phyloP scores from a whole-genome alignment of 2,329 filamentous ascomycete species.

The Colletotrichum sublineola region DNA sequence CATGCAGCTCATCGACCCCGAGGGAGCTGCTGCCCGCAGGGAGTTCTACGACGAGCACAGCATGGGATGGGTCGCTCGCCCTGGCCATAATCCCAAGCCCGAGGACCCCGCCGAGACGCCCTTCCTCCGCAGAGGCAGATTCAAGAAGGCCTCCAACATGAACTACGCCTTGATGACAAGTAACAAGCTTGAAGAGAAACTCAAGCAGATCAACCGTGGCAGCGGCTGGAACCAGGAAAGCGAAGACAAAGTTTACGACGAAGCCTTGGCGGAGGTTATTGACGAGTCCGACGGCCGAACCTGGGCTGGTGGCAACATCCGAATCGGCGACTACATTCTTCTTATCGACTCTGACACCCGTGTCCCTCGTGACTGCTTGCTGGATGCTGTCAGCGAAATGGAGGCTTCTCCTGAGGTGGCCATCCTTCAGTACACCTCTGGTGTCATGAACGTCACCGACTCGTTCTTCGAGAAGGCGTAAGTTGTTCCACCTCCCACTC shows the following conservation, averaged over 20 bases:
- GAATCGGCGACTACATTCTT: conserved; percentile 73
- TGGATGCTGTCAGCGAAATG: conserved; percentile 80
- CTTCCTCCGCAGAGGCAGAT: conserved; percentile 70
- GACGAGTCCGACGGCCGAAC: conserved; percentile 64
- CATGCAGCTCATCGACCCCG: conserved; percentile 70
- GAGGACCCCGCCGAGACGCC: conserved; percentile 60
- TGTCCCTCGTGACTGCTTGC: conserved; percentile 75
- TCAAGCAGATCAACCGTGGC: conserved; percentile 57
- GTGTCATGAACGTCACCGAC: conserved; percentile 81
- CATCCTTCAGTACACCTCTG: conserved; percentile 79
- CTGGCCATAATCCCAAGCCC: conserved; percentile 65
- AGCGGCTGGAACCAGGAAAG: conserved; percentile 54
- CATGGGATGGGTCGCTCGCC: conserved; percentile 69
- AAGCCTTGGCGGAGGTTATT: conserved; percentile 60
- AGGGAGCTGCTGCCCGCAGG: conserved; percentile 62
- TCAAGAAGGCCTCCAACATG: conserved; percentile 78
- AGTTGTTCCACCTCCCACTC: background rate
- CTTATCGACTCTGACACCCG: conserved; percentile 78
- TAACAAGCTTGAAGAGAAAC: conserved; percentile 67
- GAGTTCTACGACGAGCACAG: conserved; percentile 71
- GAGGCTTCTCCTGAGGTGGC: conserved; percentile 76
- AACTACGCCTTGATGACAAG: conserved; percentile 72
- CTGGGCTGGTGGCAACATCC: conserved; percentile 69
- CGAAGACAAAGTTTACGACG: conserved; percentile 59
- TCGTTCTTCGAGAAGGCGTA: conserved; percentile 78